Conservation (phyloP, 352 stramenopile species). For the Pythium biforme region DNA sequence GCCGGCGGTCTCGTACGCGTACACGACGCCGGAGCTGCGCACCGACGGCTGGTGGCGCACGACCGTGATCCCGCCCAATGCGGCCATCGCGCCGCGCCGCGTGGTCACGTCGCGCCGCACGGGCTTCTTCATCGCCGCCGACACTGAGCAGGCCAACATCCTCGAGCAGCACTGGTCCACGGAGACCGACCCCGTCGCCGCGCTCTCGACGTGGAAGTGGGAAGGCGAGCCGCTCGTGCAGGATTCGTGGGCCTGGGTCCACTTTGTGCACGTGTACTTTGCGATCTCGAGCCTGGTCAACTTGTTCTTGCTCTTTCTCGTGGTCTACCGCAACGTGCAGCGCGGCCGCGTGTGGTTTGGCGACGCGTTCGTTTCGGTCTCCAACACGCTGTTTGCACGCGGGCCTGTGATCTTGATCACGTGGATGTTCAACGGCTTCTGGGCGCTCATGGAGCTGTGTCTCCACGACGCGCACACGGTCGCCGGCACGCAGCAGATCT, state of each 20-base stretch:
- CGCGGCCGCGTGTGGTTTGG: conserved; percentile 10
- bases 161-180: conserved; percentile 4
- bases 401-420: conserved; percentile 36
- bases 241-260: conserved; percentile 49
- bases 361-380: conserved; percentile 23
- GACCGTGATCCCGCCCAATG: background rate
- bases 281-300: conserved; percentile 27
- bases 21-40: background rate
- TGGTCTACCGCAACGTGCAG: conserved; percentile 25
- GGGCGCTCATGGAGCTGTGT: conserved; percentile 39
- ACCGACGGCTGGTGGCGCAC: conserved; percentile 8
- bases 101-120: conserved; percentile 8
- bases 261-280: conserved; percentile 43
- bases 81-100: background rate
- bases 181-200: background rate
- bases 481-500: background rate
- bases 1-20: background rate
- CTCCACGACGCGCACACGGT: conserved; percentile 22
- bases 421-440: conserved; percentile 46
- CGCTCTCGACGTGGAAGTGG: conserved; percentile 18
- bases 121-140: conserved; percentile 17
- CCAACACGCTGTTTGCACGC: conserved; percentile 34
- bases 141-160: conserved; percentile 20
- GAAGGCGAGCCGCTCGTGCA: conserved; percentile 26
- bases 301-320: conserved; percentile 14